Percentiles rank a stretch among this genome's conserved stretches.
Evolutionary conservation across 2,329 filamentous ascomycete species (phyloP).

Genomic region (Talaromyces sp.): DNA sequence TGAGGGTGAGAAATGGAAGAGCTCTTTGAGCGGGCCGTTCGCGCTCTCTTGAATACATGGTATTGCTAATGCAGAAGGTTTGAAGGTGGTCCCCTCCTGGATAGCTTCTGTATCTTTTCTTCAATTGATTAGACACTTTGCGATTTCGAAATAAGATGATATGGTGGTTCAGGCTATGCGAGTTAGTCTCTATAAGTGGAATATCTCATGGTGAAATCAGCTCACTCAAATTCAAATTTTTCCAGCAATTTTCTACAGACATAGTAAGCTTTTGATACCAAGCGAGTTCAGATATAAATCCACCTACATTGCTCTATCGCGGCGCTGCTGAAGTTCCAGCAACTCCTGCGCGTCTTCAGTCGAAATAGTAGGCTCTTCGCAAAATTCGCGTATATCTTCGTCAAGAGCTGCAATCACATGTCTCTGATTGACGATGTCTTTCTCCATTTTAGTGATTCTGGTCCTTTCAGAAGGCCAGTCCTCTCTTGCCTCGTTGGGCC

Average conservation of each 20-base stretch:
- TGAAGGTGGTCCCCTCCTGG: not conserved
- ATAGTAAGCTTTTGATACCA: not conserved
- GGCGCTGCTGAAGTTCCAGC: not conserved
- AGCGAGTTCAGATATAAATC: not conserved
- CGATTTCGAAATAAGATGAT: conserved; percentile 9
- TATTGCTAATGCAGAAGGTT: conserved; percentile 12
- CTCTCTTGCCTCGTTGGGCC: not conserved
- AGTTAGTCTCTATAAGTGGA: not conserved
- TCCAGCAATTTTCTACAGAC: not conserved
- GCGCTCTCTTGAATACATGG: conserved; percentile 3
- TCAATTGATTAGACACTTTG: not conserved
- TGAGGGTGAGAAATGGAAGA: conserved; percentile 9
- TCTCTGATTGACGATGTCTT: not conserved
- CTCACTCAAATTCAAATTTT: conserved; percentile 1
- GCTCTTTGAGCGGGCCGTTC: conserved; percentile 1
- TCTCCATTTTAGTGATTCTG: conserved; percentile 1
- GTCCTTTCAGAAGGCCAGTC: conserved; percentile 7
- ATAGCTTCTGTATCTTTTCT: not conserved
- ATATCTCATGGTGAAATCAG: not conserved
- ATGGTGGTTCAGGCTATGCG: not conserved
- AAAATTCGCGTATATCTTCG: not conserved
- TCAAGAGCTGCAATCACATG: not conserved
- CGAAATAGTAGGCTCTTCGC: not conserved
- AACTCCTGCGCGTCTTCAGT: conserved; percentile 3
- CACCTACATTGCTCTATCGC: not conserved